These are phyloP conservation scores for Vitis labrusca DNA, from an alignment of 164 flowering plant genomes.

Conservation along the genomic window DNA sequence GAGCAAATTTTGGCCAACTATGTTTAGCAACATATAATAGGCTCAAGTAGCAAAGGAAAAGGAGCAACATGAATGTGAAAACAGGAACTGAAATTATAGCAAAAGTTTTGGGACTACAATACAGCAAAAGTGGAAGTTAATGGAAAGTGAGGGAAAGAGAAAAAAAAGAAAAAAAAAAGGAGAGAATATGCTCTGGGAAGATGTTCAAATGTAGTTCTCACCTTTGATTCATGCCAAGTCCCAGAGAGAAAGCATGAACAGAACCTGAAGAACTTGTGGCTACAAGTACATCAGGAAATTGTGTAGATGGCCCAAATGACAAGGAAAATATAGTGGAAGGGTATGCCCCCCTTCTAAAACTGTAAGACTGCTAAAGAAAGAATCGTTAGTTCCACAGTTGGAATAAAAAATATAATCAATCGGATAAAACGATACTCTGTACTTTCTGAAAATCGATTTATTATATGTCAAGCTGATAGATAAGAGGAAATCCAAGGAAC, in stretches of 20 bases:
- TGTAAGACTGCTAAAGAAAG: conserved; percentile 63
- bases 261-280: conserved; percentile 92
- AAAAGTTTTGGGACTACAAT: too few species aligned
- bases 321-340: conserved; percentile 85
- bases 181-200: not conserved
- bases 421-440: conserved; percentile 10
- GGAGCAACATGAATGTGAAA: too few species aligned
- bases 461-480: not conserved
- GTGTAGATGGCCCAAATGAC: conserved; percentile 75
- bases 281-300: conserved; percentile 76
- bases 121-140: too few species aligned
- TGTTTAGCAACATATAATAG: too few species aligned
- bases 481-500: not conserved
- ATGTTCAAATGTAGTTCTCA: conserved; percentile 19
- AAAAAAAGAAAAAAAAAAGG: not conserved
- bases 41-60: too few species aligned
- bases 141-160: too few species aligned
- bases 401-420: conserved; percentile 3
- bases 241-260: conserved; percentile 72
- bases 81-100: too few species aligned
- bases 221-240: conserved; percentile 58
- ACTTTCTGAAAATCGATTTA: not conserved
- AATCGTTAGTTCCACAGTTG: conserved; percentile 7
- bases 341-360: conserved; percentile 90
- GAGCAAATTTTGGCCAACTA: too few species aligned